phyloP scores from a whole-genome alignment of 2,329 filamentous ascomycete genomes.

The Fusarium euwallaceae region DNA sequence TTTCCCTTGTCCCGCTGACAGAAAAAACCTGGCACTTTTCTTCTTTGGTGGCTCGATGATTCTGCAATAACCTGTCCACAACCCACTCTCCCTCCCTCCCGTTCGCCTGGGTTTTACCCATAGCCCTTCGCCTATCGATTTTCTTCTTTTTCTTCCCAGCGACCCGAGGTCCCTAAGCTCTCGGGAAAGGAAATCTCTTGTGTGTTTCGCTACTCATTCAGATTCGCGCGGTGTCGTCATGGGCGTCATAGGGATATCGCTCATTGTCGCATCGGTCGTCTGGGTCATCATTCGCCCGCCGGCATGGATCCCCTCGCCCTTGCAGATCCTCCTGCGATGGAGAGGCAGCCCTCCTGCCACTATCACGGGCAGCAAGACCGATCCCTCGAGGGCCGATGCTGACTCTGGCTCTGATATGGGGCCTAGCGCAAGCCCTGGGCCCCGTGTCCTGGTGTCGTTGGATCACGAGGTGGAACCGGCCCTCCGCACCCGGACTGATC shows the following conservation, averaged over 20 bases:
- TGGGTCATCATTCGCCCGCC: constrained; percentile 68
- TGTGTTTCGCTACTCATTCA: constrained; percentile 6
- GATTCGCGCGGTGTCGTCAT: constrained; percentile 51
- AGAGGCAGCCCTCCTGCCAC: constrained; percentile 22
- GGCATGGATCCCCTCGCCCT: constrained; percentile 57
- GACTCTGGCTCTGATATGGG: constrained; percentile 21
- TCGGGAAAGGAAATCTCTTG: constrained; percentile 11
- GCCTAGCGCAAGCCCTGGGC: constrained; percentile 26
- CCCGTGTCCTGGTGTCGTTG: constrained; percentile 37
- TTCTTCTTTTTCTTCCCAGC: not conserved
- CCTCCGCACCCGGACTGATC: constrained; percentile 42
- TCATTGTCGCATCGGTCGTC: constrained; percentile 72
- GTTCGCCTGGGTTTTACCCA: not conserved
- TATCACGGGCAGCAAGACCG: constrained; percentile 15
- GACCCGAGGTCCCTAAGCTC: constrained; percentile 12
- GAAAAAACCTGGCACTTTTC: constrained; percentile 16
- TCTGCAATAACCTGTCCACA: constrained; percentile 48
- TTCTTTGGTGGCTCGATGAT: constrained; percentile 45
- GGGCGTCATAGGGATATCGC: constrained; percentile 71
- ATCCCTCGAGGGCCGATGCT: constrained; percentile 9
- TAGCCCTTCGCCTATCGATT: constrained; percentile 29
- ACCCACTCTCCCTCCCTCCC: constrained; percentile 35
- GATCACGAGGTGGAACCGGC: constrained; percentile 45
- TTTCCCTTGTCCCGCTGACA: constrained; percentile 39
- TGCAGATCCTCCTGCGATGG: constrained; percentile 46